Base-by-base conservation (phyloP, 495 filamentous ascomycete genomes). In the Trichoderma gamsii region DNA sequence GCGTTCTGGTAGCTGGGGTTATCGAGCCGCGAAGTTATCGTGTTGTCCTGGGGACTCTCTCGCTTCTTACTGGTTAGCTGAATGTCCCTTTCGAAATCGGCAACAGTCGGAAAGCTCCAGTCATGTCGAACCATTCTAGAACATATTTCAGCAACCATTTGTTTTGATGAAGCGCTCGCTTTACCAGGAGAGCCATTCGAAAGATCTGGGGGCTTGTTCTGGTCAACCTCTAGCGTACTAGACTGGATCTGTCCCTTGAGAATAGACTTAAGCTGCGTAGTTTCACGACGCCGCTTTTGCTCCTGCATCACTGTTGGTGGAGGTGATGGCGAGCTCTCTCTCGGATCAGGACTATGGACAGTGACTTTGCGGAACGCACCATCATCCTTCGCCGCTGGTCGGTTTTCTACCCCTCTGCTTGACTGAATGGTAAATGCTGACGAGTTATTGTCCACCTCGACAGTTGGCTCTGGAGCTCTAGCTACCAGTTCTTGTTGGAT, bases 221-320 rank as follows among this genome's bases (percentile, higher is more conserved):
- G 56, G 25, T 61, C 27, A 21, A 23, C 56, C 56, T 29, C 27
- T 1, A 12, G 25, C 3, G 23, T 12, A 32, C 3, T 32, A 9
- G 23, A 61, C 2, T 12, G 27, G 12, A 25, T 8, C 27, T 61
- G 56, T 4, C 13, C 12, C 23, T 52, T 35, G 15, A 67, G 44
- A 38, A 67, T 67, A 6, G 66, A 67, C 7, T 29, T 49, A 5
- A 52, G 66, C 16, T 61, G 32, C 4, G 44, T 38, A 8, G 8
- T 27, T 41, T 67, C 29, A 16, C 66, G 66, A 3, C 66, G 46
- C 5, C 51, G 66, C 66, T 41, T n/a, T 38, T 67, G 66, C 49
- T 67, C 66, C 16, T 67, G 66, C 16, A 56, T 52, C 12, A 67
- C 41, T 4, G 66, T 32, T 51, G 43, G 65, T n/a, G 51, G 46